Evolutionary conservation across 345 rosid species (phyloP), one percentile per base, ranked within the genome.

Genomic region (Salix dunnii): DNA sequence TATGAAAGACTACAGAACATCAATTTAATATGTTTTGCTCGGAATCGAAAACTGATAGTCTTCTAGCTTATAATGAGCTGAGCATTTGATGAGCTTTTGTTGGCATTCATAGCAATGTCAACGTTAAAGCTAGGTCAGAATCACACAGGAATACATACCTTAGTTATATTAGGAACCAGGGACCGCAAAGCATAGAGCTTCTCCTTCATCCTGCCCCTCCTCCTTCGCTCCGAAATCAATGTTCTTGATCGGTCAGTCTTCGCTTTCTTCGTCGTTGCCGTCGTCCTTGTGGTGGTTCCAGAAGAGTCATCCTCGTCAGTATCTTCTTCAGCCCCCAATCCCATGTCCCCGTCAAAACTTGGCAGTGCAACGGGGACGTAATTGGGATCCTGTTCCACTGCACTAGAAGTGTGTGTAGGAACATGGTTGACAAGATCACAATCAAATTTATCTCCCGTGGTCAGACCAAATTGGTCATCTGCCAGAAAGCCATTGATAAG

Each of bases 121-220:
- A 43, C 3, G 17, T 43, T 43, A 13, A 43, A 13, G 49, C 12
- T 2, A 43, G 16, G 48, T 42, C 48, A 42, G 46, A 9, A 42
- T 42, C 46, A 42, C 46, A 42, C 2, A 42, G 14, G 30, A 20
- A 30, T 27, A 64, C 18, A 49, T 86, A 91, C 97, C 97, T 94
- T 92, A 20, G 97, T 91, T 71, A 94, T 92, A 87, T 91, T 90
- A 7, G 98, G 98, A 78, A 94, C 98, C 73, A 94, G 79, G 8
- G 98, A 86, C 66, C 98, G 89, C 85, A 94, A 82, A 4, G 90
- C 89, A 58, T 91, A 91, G 69, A 94, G 98, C 88, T 88, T 92
- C 78, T 91, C 97, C 87, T 92, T 94, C 97, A 90, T 94, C 72
- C 90, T 82, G 7, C 92, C 88, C 70, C 98, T 86, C 80, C 97